phyloP scores from a whole-genome alignment of 1,139 yeast species.

The Pneumocystis wakefieldiae region DNA sequence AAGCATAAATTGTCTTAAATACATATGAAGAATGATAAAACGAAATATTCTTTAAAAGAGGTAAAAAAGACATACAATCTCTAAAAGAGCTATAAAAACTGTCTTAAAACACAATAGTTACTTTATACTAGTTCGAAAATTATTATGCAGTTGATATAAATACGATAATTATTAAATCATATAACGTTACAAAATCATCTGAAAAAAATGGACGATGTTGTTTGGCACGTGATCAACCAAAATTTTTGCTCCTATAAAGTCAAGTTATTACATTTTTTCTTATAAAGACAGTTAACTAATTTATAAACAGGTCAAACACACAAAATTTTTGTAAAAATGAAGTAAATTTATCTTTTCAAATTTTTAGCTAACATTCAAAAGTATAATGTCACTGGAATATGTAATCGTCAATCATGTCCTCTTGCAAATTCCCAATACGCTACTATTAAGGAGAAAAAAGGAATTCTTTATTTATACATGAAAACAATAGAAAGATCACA shows the following conservation, averaged over 20 bases:
- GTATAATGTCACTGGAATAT: slow-evolving; percentile 74
- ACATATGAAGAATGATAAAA: background rate
- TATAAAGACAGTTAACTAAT: background rate
- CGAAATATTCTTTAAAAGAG: background rate
- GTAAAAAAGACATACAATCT: background rate
- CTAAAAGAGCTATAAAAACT: background rate
- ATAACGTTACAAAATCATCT: too few relatives aligned
- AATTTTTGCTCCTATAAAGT: slow-evolving; percentile 81
- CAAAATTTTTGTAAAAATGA: slow-evolving; percentile 19
- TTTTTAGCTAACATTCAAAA: slow-evolving; percentile 67
- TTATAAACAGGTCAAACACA: slow-evolving; percentile 1
- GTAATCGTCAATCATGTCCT: slow-evolving; percentile 88
- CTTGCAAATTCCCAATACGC: slow-evolving; percentile 92
- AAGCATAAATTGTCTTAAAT: slow-evolving; percentile 57
- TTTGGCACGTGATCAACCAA: slow-evolving; percentile 84
- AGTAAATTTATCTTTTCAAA: slow-evolving; percentile 51
- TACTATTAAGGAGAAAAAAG: slow-evolving; percentile 79
- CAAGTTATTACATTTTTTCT: slow-evolving; percentile 23
- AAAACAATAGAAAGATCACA: slow-evolving; percentile 96
- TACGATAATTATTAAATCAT: too few relatives aligned
- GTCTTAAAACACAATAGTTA: too few relatives aligned
- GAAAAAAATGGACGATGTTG: slow-evolving; percentile 33
- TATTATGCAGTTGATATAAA: too few relatives aligned
- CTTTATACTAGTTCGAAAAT: too few relatives aligned
- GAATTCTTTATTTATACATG: slow-evolving; percentile 79